Conservation (phyloP, 2,329 filamentous ascomycete species). For the Microcyclospora tardicrescens region DNA sequence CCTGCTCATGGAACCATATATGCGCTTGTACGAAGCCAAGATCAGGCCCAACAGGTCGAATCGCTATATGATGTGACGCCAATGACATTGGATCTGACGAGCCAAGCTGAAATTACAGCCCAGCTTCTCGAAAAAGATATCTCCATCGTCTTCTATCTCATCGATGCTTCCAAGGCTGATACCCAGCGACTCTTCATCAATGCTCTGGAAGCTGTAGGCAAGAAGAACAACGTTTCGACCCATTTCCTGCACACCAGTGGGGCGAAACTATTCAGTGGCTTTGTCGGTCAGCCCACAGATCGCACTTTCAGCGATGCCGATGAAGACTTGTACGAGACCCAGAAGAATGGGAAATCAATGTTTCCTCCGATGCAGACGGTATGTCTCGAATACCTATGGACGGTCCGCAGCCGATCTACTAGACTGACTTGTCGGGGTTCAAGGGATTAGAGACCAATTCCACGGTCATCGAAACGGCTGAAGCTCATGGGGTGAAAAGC, state of each 20-base stretch:
- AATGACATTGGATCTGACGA: too few species aligned
- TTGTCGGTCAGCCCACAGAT: slow-evolving; percentile 33
- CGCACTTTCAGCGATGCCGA: slow-evolving; percentile 33
- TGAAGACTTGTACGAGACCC: slow-evolving; percentile 30
- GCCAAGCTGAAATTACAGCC: too few species aligned
- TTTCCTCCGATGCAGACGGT: too few species aligned
- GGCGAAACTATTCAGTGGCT: slow-evolving; percentile 40
- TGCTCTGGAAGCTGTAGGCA: slow-evolving; percentile 33
- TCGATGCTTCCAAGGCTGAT: slow-evolving; percentile 26
- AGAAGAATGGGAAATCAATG: slow-evolving; percentile 22
- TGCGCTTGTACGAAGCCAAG: too few species aligned
- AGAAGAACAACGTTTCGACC: slow-evolving; percentile 27
- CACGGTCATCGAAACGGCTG: background rate
- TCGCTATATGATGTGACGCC: too few species aligned
- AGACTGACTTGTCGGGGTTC: too few species aligned
- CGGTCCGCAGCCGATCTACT: too few species aligned
- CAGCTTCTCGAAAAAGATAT: slow-evolving; percentile 35
- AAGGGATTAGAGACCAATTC: too few species aligned
- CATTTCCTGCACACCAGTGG: slow-evolving; percentile 41
- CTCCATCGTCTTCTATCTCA: slow-evolving; percentile 37
- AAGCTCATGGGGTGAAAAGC: slow-evolving; percentile 28
- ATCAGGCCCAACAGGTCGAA: too few species aligned
- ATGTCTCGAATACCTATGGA: too few species aligned
- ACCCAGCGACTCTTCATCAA: slow-evolving; percentile 32
- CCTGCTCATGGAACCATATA: too few species aligned